Conservation (phyloP, 2,329 filamentous ascomycete genomes). For the Incumbomyces lentus region DNA sequence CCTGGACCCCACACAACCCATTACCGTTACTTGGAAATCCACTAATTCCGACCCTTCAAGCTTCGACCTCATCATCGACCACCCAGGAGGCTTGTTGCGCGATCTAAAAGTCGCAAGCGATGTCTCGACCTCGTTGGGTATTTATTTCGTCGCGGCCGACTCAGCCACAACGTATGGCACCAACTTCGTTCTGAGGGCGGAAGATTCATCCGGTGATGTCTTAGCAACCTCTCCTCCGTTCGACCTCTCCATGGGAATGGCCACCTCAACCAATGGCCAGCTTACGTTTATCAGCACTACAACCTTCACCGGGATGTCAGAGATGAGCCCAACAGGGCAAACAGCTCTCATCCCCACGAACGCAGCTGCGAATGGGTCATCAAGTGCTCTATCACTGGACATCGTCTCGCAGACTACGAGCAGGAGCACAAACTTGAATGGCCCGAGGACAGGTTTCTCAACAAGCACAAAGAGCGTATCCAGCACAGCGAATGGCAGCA, state of each 20-base stretch:
- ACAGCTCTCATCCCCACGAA: background rate
- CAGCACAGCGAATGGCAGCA: background rate
- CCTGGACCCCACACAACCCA: slow-evolving; percentile 17
- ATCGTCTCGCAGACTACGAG: background rate
- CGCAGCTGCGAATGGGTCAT: background rate
- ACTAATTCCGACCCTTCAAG: slow-evolving; percentile 28
- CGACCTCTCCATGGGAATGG: background rate
- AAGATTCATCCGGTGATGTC: background rate
- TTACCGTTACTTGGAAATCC: slow-evolving; percentile 14
- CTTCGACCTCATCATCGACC: slow-evolving; percentile 35
- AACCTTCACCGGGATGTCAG: background rate
- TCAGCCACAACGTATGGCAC: slow-evolving; percentile 9
- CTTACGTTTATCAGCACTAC: background rate
- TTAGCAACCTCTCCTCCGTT: background rate
- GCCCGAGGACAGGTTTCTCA: background rate
- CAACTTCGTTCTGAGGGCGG: background rate
- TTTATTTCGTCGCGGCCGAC: slow-evolving; percentile 28
- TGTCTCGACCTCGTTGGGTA: slow-evolving; percentile 27
- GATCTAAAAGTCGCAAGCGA: slow-evolving; percentile 26
- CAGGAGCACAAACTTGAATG: background rate
- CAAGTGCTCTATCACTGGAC: background rate
- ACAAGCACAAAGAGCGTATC: background rate
- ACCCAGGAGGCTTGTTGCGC: slow-evolving; percentile 24
- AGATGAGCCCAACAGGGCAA: background rate
- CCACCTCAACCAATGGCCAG: background rate